These are phyloP conservation scores for Exobasidium cylindrosporum DNA, from an alignment of 1,284 basidiomycete genomes.

Conservation along the genomic window DNA sequence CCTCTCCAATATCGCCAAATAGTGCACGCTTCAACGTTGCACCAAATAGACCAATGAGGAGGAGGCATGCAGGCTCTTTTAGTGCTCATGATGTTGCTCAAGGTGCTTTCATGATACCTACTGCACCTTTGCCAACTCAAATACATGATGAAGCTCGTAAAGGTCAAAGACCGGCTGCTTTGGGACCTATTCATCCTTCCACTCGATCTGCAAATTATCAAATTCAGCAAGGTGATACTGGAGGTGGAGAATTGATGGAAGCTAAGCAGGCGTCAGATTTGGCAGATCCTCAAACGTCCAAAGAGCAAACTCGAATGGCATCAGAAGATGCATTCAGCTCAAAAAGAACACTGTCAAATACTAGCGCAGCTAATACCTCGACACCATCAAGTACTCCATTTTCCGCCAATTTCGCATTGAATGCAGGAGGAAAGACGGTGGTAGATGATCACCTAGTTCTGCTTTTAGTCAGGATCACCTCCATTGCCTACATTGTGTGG, in stretches of 20 bases:
- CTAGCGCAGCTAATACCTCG: not conserved
- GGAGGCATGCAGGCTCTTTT: conserved; percentile 45
- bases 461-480: conserved; percentile 42
- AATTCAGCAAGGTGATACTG: not conserved
- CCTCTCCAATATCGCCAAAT: conserved; percentile 23
- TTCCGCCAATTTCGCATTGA: not conserved
- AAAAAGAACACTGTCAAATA: conserved; percentile 9
- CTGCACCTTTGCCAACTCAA: not conserved
- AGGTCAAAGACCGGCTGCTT: conserved; percentile 1
- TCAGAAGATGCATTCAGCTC: not conserved
- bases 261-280: not conserved
- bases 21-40: not conserved
- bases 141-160: conserved; percentile 8
- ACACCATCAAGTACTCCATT: not conserved
- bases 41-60: conserved; percentile 17
- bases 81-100: conserved; percentile 46
- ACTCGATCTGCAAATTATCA: conserved; percentile 8
- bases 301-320: not conserved
- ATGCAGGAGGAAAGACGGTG: not conserved
- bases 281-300: not conserved
- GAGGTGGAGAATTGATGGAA: not conserved
- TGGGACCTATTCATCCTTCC: conserved; percentile 3
- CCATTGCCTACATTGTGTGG: conserved; percentile 39
- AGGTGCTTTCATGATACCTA: conserved; percentile 32
- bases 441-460: conserved; percentile 36